Evolutionary conservation across 2,329 filamentous ascomycete species (phyloP), one percentile per base, ranked within the genome.

Genomic region (Calonectria hawksworthii): DNA sequence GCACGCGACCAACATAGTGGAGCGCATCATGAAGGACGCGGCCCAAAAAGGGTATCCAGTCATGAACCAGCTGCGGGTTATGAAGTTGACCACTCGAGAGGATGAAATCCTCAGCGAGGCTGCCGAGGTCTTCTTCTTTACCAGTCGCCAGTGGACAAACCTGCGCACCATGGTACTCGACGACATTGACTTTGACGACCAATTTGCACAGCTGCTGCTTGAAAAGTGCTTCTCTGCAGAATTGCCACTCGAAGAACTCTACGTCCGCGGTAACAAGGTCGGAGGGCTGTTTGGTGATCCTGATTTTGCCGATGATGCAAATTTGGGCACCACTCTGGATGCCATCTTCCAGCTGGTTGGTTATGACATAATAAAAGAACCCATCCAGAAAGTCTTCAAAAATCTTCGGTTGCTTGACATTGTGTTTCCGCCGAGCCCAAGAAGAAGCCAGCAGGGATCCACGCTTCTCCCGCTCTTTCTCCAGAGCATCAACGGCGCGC

Each of bases 171-270:
- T 71, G n/a, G 44, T 71, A 6, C 50, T 71, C 14, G 51, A 71
- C 21, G 50, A 71, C 13, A n/a, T 28, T 34, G 59, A 71, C 59
- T 71, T 71, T 34, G 68, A 71, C 16, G 50, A 71, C 28, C 21
- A 66, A 5, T 71, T 71, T 32, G 51, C 52, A n/a, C 59, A 66
- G 36, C 26, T 65, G 47, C 8, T 71, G 26, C 59, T 36, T 16
- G 59, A 65, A 23, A 51, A 63, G 11, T 56, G 18, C 14, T 71
- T 71, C 21, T 21, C 21, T 3, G 28, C 28, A 2, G 34, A 54
- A 34, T 9, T 59, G 7, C 47, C 68, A 2, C 18, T 71, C n/a
- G 59, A 65, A 23, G 68, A 71, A 34, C 50, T 71, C 14, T 71
- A 71, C 10, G 26, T 71, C 36, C 59, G 68, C 18, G 47, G 61